These are phyloP conservation scores for Elaeis guineensis DNA, from an alignment of 176 grass and related monocot genomes.

Conservation along the genomic window DNA sequence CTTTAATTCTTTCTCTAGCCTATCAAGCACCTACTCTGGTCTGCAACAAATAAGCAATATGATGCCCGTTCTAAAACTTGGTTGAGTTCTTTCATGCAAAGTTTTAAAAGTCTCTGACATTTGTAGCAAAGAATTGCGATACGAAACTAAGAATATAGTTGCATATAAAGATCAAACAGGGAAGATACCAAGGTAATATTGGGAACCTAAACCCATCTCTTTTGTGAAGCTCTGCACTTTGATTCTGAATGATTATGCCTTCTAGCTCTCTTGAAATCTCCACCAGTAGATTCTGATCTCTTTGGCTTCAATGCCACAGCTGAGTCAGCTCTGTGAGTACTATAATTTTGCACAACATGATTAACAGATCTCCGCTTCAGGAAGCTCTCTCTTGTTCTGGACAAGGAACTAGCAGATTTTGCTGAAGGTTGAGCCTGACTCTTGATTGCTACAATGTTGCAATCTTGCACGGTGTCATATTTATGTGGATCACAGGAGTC, in stretches of 20 bases:
- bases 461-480: not conserved
- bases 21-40: no score
- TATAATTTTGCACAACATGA: conserved; percentile 28
- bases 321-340: conserved; percentile 27
- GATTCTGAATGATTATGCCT: conserved; percentile 28
- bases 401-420: not conserved
- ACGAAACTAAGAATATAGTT: no score
- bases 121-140: no score
- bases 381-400: not conserved
- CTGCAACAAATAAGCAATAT: no score
- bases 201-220: conserved; percentile 41
- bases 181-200: no score
- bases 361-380: conserved; percentile 3
- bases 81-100: no score
- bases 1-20: no score
- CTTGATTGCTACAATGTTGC: not conserved
- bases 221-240: conserved; percentile 28
- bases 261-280: conserved; percentile 64
- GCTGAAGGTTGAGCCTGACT: not conserved
- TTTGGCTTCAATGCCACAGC: conserved; percentile 30
- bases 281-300: conserved; percentile 28
- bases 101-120: no score
- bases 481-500: no score
- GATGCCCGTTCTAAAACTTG: no score
- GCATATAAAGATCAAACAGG: no score